Conservation (phyloP, 345 rosid genomes). For the Gossypium mustelinum region DNA sequence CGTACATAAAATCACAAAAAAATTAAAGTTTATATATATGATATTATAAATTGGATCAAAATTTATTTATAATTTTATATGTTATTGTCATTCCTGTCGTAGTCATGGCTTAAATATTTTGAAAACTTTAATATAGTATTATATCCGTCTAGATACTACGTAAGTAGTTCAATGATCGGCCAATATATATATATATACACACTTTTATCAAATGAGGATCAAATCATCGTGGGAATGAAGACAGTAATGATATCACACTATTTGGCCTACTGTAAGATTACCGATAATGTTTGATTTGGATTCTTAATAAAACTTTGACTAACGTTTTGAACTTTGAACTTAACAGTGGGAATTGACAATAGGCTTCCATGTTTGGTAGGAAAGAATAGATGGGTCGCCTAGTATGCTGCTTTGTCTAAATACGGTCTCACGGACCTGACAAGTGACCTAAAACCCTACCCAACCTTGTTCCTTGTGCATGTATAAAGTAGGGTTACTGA, state of each 20-base stretch:
- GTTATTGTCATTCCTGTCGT: too few relatives aligned
- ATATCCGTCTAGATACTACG: too few relatives aligned
- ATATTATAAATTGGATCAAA: too few relatives aligned
- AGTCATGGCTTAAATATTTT: too few relatives aligned
- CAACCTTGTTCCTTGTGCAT: conserved; percentile 23
- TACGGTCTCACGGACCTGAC: conserved; percentile 26
- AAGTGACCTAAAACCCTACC: conserved; percentile 33
- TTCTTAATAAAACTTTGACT: background rate
- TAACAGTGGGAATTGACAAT: conserved; percentile 4
- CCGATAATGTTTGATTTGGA: background rate
- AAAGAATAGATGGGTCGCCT: conserved; percentile 29
- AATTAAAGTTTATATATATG: too few relatives aligned
- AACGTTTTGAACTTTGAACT: background rate
- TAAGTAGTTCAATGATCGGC: background rate
- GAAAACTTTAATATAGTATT: too few relatives aligned
- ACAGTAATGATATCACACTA: background rate
- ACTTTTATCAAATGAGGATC: background rate
- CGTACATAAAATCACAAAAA: too few relatives aligned
- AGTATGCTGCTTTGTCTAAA: conserved; percentile 32
- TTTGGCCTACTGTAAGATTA: background rate
- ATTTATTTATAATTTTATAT: too few relatives aligned
- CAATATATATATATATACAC: background rate
- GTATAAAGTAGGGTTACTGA: conserved; percentile 16
- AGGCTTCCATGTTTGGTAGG: conserved; percentile 31
- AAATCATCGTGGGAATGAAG: background rate